These are phyloP conservation scores for Gnaphalium uliginosum DNA, from an alignment of 129 eudicot genomes.

Conservation along the genomic window DNA sequence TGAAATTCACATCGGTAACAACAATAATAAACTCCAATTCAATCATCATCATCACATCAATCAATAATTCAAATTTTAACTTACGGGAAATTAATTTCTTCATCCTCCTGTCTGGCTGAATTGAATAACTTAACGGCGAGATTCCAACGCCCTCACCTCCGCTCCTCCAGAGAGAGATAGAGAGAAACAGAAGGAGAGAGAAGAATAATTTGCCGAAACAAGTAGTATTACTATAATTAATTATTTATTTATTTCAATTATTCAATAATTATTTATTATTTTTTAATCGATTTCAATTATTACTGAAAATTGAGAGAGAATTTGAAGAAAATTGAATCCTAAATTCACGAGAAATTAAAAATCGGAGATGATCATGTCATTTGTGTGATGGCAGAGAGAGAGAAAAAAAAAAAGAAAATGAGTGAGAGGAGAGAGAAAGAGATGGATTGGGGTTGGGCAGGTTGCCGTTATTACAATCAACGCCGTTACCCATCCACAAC, in stretches of 20 bases:
- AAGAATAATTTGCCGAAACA: conserved; percentile 23
- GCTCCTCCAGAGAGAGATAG: neutral
- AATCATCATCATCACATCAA: neutral
- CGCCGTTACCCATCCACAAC: conserved; percentile 38
- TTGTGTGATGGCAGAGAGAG: neutral
- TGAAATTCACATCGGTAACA: neutral
- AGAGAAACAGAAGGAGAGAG: neutral
- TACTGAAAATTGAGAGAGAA: too few species aligned
- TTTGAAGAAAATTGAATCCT: conserved; percentile 10
- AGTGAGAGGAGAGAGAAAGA: neutral
- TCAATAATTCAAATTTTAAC: neutral
- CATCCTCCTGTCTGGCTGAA: neutral
- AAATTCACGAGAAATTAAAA: conserved; percentile 24
- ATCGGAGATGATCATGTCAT: conserved; percentile 30
- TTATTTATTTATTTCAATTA: neutral
- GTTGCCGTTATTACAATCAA: conserved; percentile 38
- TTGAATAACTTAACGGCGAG: conserved; percentile 12
- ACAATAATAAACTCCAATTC: neutral
- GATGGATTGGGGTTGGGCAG: conserved; percentile 18
- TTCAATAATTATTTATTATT: neutral
- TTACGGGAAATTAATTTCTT: conserved; percentile 5
- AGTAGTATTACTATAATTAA: neutral
- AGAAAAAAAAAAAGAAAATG: neutral
- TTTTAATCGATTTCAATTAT: too few species aligned
- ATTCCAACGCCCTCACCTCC: conserved; percentile 15